Percentiles rank a stretch among this genome's conserved stretches.
phyloP scores from a whole-genome alignment of 441 rosid species.

The Corymbia citriodora region DNA sequence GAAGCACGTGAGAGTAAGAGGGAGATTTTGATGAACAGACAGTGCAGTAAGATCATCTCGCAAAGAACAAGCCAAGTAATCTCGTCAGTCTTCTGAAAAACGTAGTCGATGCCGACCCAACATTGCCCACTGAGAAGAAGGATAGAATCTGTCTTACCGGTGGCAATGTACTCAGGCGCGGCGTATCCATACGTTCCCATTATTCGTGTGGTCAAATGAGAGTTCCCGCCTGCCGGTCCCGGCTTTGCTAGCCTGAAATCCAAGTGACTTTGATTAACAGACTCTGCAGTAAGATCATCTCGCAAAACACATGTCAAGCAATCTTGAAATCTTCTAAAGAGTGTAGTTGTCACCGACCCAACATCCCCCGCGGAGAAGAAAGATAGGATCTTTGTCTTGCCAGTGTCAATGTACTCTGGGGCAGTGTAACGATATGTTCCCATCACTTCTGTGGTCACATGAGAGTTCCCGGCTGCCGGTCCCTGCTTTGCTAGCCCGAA shows the following conservation, averaged over 20 bases:
- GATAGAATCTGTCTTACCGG: neutral
- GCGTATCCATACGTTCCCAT: constrained; percentile 12
- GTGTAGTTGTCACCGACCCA: too few species aligned
- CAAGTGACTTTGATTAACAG: neutral
- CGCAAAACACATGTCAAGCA: neutral
- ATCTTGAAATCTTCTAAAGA: neutral
- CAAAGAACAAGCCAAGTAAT: neutral
- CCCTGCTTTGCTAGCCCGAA: constrained; percentile 10
- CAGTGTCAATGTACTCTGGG: constrained; percentile 12
- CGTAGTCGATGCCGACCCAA: accelerated
- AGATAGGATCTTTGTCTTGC: neutral
- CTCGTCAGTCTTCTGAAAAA: neutral
- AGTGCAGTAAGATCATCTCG: neutral
- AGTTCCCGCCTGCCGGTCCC: neutral
- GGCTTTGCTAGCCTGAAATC: constrained; percentile 12
- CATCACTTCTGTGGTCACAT: constrained; percentile 3
- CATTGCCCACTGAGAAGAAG: neutral
- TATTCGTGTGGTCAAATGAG: constrained; percentile 5
- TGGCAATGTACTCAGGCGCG: constrained; percentile 9
- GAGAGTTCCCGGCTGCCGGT: neutral
- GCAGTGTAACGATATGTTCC: constrained; percentile 12
- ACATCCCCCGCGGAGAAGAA: neutral
- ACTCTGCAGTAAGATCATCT: neutral
- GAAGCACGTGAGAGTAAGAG: neutral
- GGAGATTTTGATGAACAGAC: neutral